Evolutionary conservation across 805 yeast species (phyloP), one percentile per base, ranked within the genome.

Genomic region (Candida piceae): DNA sequence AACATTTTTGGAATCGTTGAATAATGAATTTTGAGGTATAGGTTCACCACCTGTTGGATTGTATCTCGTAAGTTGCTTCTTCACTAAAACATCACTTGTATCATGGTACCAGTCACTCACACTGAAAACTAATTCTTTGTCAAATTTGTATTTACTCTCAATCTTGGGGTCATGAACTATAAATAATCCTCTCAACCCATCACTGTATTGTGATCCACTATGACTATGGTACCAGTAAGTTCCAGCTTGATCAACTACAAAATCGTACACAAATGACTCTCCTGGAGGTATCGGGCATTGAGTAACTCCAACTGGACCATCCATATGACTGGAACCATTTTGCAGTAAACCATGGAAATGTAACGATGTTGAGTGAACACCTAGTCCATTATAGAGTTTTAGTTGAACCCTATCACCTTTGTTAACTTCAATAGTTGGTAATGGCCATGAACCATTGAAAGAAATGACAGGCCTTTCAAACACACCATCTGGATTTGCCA

Each of bases 21-120:
- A 72, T 28, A 84, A 61, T 15, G 75, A 41, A 50, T 75, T 77
- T 44, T 78, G 79, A 3, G 90, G 90, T 34, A 83, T 70, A 12
- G 94, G 94, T 54, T 84, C 94, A 13, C 84, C 87, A 28, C 94
- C 94, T 2, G 89, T 83, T 16, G 94, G 94, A 48, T 84, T 84
- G 52, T 74, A 84, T 46, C 84, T 66, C 29, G 72, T 69, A 50
- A 78, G 56, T 55, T 81, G 83, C 27, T 64, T 63, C 15, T 59
- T 46, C 33, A 67, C 57, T 19, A 81, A 63, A 3, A 60, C 69
- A 20, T 63, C 60, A 43, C 78, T 69, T 34, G 71, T 64, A 22
- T 66, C 62, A 51, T 80, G 85, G 55, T 83, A 84, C 63, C 79
- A 71, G 45, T 84, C 94, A 28, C 77, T 56, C 7, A 84, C 46